phyloP scores from a whole-genome alignment of 176 grass and related monocot genomes.

The Microstegium vimineum region DNA sequence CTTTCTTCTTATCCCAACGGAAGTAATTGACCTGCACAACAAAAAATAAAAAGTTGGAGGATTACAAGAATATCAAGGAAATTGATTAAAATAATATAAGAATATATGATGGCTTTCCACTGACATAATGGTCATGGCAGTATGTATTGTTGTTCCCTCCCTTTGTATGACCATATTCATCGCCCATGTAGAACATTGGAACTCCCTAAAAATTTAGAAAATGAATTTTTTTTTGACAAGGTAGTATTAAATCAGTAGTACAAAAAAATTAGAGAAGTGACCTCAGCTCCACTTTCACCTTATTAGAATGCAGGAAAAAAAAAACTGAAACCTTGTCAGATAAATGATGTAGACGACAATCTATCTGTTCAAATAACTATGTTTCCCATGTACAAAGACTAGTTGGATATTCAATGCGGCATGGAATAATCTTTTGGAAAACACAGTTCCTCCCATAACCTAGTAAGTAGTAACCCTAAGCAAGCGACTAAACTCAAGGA shows the following conservation, averaged over 20 bases:
- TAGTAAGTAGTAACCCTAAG: background rate
- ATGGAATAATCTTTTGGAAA: background rate
- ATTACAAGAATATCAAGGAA: background rate
- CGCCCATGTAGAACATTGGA: conserved; percentile 97
- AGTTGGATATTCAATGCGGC: background rate
- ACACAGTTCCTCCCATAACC: background rate
- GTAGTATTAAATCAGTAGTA: background rate
- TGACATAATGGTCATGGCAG: conserved; percentile 86
- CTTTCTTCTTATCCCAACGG: conserved; percentile 80
- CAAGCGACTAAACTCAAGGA: background rate
- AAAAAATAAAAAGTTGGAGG: background rate
- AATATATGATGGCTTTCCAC: background rate
- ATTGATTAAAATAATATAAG: background rate
- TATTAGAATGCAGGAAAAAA: background rate
- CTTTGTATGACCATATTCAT: conserved; percentile 98
- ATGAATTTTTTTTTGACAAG: conserved; percentile 26
- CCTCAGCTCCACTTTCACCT: background rate
- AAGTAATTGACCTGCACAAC: conserved; percentile 84
- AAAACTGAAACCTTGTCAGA: background rate
- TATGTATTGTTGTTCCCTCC: conserved; percentile 98
- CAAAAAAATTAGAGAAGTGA: background rate
- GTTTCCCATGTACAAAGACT: background rate
- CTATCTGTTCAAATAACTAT: background rate
- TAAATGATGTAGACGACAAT: background rate
- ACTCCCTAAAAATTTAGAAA: conserved; percentile 54